Percentiles rank a stretch among this genome's conserved stretches.
Conservation (phyloP, 2,329 filamentous ascomycete species). For the Fusarium poae region DNA sequence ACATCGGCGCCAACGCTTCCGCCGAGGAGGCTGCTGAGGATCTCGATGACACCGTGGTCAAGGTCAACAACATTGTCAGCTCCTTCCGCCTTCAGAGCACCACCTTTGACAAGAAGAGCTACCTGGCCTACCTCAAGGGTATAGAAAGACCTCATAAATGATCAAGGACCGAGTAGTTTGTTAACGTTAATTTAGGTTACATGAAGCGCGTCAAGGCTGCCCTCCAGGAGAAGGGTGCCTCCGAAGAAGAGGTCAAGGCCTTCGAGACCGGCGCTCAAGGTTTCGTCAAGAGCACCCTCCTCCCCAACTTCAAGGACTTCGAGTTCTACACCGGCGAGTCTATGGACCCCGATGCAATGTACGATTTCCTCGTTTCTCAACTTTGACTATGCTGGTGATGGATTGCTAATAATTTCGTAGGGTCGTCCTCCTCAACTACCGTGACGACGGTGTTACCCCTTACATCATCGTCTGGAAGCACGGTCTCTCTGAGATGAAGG, state of each 20-base stretch:
- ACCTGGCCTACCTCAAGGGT: constrained; percentile 89
- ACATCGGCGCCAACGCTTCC: constrained; percentile 96
- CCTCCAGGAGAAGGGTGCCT: constrained; percentile 72
- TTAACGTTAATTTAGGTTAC: constrained; percentile 71
- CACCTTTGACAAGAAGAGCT: constrained; percentile 88
- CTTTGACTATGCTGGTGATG: neutral
- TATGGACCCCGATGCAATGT: constrained; percentile 96
- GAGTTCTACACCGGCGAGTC: constrained; percentile 94
- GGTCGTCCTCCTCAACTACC: constrained; percentile 95
- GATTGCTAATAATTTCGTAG: constrained; percentile 57
- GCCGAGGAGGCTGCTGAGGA: constrained; percentile 88
- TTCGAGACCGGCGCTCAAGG: constrained; percentile 82
- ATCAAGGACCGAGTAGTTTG: neutral
- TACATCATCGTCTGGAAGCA: constrained; percentile 96
- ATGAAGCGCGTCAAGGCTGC: constrained; percentile 87
- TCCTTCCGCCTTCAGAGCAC: constrained; percentile 89
- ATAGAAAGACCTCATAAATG: constrained; percentile 48
- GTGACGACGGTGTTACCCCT: constrained; percentile 93
- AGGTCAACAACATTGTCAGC: constrained; percentile 93
- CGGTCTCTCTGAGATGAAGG: constrained; percentile 89
- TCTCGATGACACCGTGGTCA: constrained; percentile 75
- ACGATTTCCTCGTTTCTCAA: constrained; percentile 56
- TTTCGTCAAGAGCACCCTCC: constrained; percentile 86
- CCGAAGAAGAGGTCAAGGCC: constrained; percentile 75
- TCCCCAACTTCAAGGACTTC: constrained; percentile 92